phyloP scores from a whole-genome alignment of 129 eudicot genomes.

The Flaveria linearis region DNA sequence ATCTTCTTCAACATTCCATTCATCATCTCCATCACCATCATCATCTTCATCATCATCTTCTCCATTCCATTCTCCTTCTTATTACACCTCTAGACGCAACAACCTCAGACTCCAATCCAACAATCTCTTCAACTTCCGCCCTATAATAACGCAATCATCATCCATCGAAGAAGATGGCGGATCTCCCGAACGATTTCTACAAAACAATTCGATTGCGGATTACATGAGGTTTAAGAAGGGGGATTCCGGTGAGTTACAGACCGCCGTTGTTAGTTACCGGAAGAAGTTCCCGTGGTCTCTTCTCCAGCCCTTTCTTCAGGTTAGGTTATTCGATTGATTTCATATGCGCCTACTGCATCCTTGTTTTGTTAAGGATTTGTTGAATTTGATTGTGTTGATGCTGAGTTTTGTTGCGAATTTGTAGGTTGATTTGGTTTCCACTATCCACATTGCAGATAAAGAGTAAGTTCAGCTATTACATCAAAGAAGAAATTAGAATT shows the following conservation, averaged over 20 bases:
- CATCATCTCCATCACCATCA: too few species aligned
- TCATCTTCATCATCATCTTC: conserved; percentile 21
- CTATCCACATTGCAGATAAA: conserved; percentile 94
- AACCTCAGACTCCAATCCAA: neutral
- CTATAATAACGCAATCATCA: conserved; percentile 22
- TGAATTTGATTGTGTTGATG: neutral
- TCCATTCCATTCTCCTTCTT: neutral
- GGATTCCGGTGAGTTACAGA: conserved; percentile 56
- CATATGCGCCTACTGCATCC: neutral
- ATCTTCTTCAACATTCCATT: conserved; percentile 2
- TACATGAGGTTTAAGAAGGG: conserved; percentile 78
- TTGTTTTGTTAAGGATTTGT: too few species aligned
- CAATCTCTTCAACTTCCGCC: conserved; percentile 1
- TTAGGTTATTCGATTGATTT: neutral
- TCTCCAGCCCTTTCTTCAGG: conserved; percentile 29
- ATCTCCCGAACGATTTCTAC: conserved; percentile 58
- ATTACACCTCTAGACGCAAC: neutral
- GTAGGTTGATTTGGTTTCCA: conserved; percentile 97
- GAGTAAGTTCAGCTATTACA: conserved; percentile 46
- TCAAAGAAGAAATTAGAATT: neutral
- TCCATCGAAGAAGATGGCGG: conserved; percentile 38
- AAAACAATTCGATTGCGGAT: conserved; percentile 81
- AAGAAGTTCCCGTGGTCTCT: conserved; percentile 93
- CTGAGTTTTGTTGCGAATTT: conserved; percentile 18
- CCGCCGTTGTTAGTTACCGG: conserved; percentile 81